phyloP scores from a whole-genome alignment of 345 rosid species.

The Eucalyptus polyanthemos region DNA sequence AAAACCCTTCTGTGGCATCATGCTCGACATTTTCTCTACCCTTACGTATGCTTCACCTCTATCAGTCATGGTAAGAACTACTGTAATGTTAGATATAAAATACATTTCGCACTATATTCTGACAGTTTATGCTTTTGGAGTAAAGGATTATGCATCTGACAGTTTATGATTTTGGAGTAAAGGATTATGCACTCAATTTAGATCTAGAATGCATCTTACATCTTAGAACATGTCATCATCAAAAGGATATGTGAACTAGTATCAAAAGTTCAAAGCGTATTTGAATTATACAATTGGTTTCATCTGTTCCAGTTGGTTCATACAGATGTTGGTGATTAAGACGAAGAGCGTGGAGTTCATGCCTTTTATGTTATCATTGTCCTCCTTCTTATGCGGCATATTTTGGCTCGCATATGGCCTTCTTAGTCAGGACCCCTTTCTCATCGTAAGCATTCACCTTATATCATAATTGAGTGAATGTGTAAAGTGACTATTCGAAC shows the following conservation, averaged over 20 bases:
- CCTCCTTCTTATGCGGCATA: conserved; percentile 15
- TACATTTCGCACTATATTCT: background rate
- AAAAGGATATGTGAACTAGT: background rate
- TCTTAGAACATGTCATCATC: background rate
- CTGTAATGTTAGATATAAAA: background rate
- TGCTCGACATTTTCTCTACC: conserved; percentile 12
- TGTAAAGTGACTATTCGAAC: background rate
- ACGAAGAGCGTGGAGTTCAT: conserved; percentile 35
- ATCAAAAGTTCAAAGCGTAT: background rate
- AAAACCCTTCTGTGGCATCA: conserved; percentile 21
- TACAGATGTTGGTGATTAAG: conserved; percentile 24
- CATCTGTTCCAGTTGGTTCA: background rate
- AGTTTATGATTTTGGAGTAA: background rate
- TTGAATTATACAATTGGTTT: background rate
- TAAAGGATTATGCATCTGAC: background rate
- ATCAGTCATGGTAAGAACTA: conserved; percentile 20
- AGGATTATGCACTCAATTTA: background rate
- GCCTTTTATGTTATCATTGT: conserved; percentile 30
- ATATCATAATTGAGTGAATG: background rate
- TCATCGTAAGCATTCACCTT: conserved; percentile 11
- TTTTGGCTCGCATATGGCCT: conserved; percentile 28
- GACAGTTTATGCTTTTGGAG: background rate
- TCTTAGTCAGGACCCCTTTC: conserved; percentile 20
- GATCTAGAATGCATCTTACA: background rate
- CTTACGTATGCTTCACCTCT: conserved; percentile 28